Percentiles rank a stretch among this genome's conserved stretches.
phyloP scores from a whole-genome alignment of 2,329 filamentous ascomycete genomes.

The Fusarium floridanum region DNA sequence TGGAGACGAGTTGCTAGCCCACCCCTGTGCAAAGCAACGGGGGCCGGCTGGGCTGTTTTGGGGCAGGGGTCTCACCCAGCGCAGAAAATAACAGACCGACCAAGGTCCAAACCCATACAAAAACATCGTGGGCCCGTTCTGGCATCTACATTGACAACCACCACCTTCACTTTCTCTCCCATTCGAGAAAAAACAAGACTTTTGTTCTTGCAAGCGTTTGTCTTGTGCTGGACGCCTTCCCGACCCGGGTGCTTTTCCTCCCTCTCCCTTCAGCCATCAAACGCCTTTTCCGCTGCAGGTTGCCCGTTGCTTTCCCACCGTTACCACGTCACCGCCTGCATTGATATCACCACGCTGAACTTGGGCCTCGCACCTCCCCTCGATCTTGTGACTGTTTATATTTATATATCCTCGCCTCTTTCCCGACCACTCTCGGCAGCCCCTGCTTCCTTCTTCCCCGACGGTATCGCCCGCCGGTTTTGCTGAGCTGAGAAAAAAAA shows the following conservation, averaged over 20 bases:
- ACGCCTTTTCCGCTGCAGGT: constrained; percentile 25
- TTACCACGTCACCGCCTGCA: constrained; percentile 40
- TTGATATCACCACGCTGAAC: constrained; percentile 21
- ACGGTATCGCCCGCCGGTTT: constrained; percentile 22
- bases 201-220: constrained; percentile 31
- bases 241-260: constrained; percentile 15
- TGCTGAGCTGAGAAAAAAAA: constrained; percentile 25
- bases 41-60: constrained; percentile 41
- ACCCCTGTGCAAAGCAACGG: constrained; percentile 22
- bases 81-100: constrained; percentile 43
- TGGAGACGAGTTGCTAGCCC: constrained; percentile 35
- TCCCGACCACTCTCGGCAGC: constrained; percentile 12
- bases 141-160: constrained; percentile 38
- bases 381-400: constrained; percentile 27
- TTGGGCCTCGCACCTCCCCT: constrained; percentile 21
- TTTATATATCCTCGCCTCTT: constrained; percentile 9
- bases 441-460: constrained; percentile 6
- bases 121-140: constrained; percentile 49
- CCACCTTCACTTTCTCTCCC: constrained; percentile 37
- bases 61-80: constrained; percentile 36
- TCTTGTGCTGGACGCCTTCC: constrained; percentile 24
- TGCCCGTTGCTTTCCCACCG: constrained; percentile 24
- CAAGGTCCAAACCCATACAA: constrained; percentile 44
- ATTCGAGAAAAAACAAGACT: constrained; percentile 12
- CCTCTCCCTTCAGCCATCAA: constrained; percentile 21